Evolutionary conservation across 768 basidiomycete genomes (phyloP), one percentile per base, ranked within the genome.

Genomic region (Auriculariales sp.): DNA sequence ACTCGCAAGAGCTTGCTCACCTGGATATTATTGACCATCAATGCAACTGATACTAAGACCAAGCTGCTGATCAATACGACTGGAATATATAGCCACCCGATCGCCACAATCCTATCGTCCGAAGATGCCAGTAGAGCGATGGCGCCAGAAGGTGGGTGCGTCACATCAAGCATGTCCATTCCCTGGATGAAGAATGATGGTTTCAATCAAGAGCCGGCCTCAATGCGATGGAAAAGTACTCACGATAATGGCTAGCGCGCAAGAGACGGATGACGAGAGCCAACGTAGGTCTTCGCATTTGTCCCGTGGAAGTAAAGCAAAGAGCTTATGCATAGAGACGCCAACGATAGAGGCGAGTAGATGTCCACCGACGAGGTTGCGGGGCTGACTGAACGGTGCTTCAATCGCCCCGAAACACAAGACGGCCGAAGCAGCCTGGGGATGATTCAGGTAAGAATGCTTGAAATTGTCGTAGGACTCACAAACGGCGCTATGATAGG

Each of bases 71-170:
- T 64, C 7, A 78, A 62, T 42, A 77, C 57, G 36, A 77, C 67
- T 10, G 73, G 73, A 11, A 79, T 62, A 51, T 73, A 71, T 54
- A 74, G 31, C 75, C 74, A 77, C 7, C 69, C 71, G 36, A 76
- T 57, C 15, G 59, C 53, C 14, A 71, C 57, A n/a, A 73, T 59
- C 15, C 71, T 64, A 12, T 62, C 52, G 55, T 68, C 70, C 24
- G 72, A 58, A 2, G 70, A 66, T 17, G 74, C 69, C 9, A 77
- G 62, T 28, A 77, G 63, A 19, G 75, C 74, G 1, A 74, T 76
- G 17, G 73, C 76, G 51, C 75, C 77, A 47, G 73, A 74, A 19
- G 77, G 76, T 2, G 76, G 77, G 56, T 77, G 76, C 7, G 68
- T 69, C 5, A 71, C 78, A 10, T 57, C 58, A 5, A 73, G 73